Evolutionary conservation across 2,329 filamentous ascomycete genomes (phyloP).

Genomic region (Boeremia exigua): DNA sequence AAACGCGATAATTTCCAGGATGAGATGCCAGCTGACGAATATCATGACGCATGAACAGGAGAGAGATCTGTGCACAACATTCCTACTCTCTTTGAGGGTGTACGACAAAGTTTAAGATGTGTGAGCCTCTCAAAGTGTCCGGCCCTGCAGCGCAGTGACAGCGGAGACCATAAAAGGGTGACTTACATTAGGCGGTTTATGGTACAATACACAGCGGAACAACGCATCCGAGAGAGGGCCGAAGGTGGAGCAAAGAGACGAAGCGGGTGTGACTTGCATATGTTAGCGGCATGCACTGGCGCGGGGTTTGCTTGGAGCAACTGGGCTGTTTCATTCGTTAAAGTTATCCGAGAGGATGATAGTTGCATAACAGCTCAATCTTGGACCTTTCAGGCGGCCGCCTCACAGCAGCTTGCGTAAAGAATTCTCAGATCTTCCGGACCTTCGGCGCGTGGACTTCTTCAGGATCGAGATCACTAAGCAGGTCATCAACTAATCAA

Average conservation of each 20-base stretch:
- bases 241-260: conserved; percentile 31
- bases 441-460: neutral
- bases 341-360: conserved; percentile 14
- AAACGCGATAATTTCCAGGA: conserved; percentile 19
- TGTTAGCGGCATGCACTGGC: conserved; percentile 37
- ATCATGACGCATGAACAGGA: conserved; percentile 22
- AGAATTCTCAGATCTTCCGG: neutral
- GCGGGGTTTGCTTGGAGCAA: conserved; percentile 35
- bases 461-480: neutral
- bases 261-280: conserved; percentile 46
- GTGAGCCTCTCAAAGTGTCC: conserved; percentile 15
- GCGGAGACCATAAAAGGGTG: conserved; percentile 24
- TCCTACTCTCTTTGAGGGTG: conserved; percentile 17
- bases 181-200: conserved; percentile 38
- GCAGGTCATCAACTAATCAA: neutral
- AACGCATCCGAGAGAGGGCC: conserved; percentile 22
- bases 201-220: conserved; percentile 8
- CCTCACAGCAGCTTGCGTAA: conserved; percentile 4
- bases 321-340: conserved; percentile 31
- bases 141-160: conserved; percentile 34
- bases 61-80: conserved; percentile 10
- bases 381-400: conserved; percentile 11
- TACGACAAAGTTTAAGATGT: conserved; percentile 22
- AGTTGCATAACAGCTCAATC: conserved; percentile 26
- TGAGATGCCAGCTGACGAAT: conserved; percentile 23